These are phyloP conservation scores for Chaetomium sp. DNA, from an alignment of 2,329 filamentous ascomycete genomes.

Conservation along the genomic window DNA sequence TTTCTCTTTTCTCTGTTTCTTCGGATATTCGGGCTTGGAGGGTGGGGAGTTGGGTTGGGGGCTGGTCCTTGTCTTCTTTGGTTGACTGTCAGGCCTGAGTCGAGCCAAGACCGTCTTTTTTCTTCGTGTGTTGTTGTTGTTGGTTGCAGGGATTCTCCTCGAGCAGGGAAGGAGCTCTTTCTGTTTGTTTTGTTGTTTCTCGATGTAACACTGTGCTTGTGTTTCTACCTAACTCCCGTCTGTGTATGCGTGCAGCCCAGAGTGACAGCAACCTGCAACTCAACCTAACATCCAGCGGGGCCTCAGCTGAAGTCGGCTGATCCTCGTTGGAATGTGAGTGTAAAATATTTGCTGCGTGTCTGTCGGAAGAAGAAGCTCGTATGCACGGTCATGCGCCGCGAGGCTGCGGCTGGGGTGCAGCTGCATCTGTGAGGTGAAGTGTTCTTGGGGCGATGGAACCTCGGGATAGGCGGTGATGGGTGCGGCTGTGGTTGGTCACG, in stretches of 20 bases:
- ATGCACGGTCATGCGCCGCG: slow-evolving; percentile 14
- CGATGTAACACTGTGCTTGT: not conserved
- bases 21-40: not conserved
- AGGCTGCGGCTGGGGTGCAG: not conserved
- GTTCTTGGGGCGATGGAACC: slow-evolving; percentile 4
- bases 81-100: not conserved
- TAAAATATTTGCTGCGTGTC: not conserved
- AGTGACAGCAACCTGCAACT: not conserved
- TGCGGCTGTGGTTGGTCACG: not conserved
- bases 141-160: not conserved
- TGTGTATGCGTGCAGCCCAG: not conserved
- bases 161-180: not conserved
- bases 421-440: slow-evolving; percentile 8
- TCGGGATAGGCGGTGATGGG: not conserved
- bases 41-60: not conserved
- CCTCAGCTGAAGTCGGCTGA: not conserved
- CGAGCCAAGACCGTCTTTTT: not conserved
- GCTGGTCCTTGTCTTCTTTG: not conserved
- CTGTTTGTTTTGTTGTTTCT: not conserved
- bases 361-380: slow-evolving; percentile 4
- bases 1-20: not conserved
- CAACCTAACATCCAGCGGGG: not conserved
- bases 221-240: too few species aligned
- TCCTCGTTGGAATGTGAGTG: not conserved
- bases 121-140: not conserved